These are phyloP conservation scores for Zasmidium citrigriseum DNA, from an alignment of 2,329 filamentous ascomycete genomes.

Conservation along the genomic window DNA sequence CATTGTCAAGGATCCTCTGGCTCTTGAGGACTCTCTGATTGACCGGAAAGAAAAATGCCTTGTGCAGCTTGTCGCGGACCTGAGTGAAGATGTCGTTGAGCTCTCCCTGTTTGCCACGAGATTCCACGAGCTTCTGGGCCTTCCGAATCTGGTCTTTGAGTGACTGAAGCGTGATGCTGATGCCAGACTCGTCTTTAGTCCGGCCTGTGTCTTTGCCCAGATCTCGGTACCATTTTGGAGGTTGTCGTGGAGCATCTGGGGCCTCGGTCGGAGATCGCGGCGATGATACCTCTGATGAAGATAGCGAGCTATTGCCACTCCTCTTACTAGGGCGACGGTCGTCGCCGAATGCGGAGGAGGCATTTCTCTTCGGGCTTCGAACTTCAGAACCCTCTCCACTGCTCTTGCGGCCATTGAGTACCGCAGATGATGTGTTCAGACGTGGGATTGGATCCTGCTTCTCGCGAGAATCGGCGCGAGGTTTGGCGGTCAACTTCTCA, in stretches of 20 bases:
- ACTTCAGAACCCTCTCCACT: neutral
- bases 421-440: neutral
- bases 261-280: conserved; percentile 2
- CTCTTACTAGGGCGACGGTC: conserved; percentile 1
- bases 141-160: conserved; percentile 4
- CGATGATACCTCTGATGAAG: conserved; percentile 1
- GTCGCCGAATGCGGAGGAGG: conserved; percentile 1
- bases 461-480: too few relatives aligned
- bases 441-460: too few relatives aligned
- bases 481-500: too few relatives aligned
- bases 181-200: neutral
- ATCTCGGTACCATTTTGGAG: conserved; percentile 25
- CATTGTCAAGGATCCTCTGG: conserved; percentile 38
- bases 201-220: neutral
- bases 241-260: neutral
- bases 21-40: conserved; percentile 35
- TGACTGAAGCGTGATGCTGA: neutral
- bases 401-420: neutral
- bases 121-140: too few relatives aligned
- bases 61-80: conserved; percentile 41
- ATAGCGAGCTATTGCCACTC: neutral
- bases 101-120: neutral
- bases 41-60: conserved; percentile 40
- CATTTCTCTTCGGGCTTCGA: conserved; percentile 1
- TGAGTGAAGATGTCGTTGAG: conserved; percentile 26